Percentiles rank a stretch among this genome's conserved stretches.
These are phyloP conservation scores for Podospora conica DNA, from an alignment of 495 filamentous ascomycete species.

Conservation along the genomic window DNA sequence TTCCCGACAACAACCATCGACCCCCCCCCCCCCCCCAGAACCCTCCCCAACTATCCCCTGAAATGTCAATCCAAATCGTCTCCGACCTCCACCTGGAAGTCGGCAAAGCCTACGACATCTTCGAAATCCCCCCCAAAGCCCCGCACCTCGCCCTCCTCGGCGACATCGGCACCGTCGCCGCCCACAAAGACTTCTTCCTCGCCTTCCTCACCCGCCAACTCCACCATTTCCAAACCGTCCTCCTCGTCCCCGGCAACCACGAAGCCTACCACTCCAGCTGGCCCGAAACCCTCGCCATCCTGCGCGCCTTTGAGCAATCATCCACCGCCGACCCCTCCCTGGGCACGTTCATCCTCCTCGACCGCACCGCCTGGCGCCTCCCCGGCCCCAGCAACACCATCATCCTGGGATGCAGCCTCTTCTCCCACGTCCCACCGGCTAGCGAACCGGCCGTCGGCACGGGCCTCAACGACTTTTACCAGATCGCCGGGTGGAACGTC, in stretches of 20 bases:
- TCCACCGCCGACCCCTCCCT: neutral
- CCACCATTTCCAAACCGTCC: conserved; percentile 39
- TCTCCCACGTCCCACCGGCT: conserved; percentile 4
- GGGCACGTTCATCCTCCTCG: neutral
- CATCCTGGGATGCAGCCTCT: conserved; percentile 7
- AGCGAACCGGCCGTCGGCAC: neutral
- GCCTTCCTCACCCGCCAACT: conserved; percentile 43
- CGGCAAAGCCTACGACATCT: conserved; percentile 39
- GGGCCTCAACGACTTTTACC: conserved; percentile 3
- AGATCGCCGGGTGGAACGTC: neutral
- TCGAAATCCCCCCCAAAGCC: conserved; percentile 38
- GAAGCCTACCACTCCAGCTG: conserved; percentile 47
- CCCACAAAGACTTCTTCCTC: conserved; percentile 35
- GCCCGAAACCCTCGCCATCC: conserved; percentile 19
- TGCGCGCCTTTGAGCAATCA: conserved; percentile 18
- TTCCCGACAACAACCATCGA: too few species aligned
- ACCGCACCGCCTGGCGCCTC: neutral
- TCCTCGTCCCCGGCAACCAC: conserved; percentile 52
- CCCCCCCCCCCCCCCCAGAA: too few species aligned
- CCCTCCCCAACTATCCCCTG: too few species aligned
- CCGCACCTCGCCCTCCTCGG: conserved; percentile 52
- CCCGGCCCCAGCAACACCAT: neutral
- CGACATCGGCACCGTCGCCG: conserved; percentile 46
- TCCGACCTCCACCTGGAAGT: conserved; percentile 55
- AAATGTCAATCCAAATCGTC: conserved; percentile 37